phyloP scores from a whole-genome alignment of 2,329 filamentous ascomycete genomes.

The Lasiodiplodia sp. region DNA sequence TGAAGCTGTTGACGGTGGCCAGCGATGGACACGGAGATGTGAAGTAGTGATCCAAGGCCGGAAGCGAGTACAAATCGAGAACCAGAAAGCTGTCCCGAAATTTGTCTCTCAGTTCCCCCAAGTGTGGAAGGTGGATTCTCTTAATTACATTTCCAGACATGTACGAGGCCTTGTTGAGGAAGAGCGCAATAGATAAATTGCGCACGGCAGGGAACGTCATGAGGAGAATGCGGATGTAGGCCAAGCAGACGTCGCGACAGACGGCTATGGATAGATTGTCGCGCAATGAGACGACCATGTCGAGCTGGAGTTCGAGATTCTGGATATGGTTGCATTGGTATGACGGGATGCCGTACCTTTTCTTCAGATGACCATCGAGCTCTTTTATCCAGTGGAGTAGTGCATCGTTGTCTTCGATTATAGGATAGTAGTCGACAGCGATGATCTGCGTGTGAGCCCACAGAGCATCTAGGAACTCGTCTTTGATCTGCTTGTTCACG shows the following conservation, averaged over 20 bases:
- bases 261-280: too few relatives aligned
- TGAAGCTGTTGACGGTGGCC: neutral
- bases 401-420: neutral
- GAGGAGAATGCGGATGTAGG: too few relatives aligned
- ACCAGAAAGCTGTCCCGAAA: neutral
- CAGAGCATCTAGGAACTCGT: neutral
- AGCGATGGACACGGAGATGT: neutral
- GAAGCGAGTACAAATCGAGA: neutral
- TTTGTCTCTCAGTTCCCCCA: neutral
- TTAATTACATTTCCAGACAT: neutral
- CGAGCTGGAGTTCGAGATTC: too few relatives aligned
- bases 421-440: neutral
- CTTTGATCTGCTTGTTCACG: neutral
- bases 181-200: too few relatives aligned
- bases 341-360: neutral
- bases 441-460: neutral
- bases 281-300: too few relatives aligned
- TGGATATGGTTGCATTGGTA: too few relatives aligned
- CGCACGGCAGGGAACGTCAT: too few relatives aligned
- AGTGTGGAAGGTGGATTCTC: neutral
- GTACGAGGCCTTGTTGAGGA: neutral
- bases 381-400: neutral
- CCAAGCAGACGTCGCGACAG: too few relatives aligned
- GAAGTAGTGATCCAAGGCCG: neutral
- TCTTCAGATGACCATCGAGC: neutral